Evolutionary conservation across 2,329 filamentous ascomycete genomes (phyloP), one percentile per base, ranked within the genome.

Genomic region (Ceratocystis destructans): DNA sequence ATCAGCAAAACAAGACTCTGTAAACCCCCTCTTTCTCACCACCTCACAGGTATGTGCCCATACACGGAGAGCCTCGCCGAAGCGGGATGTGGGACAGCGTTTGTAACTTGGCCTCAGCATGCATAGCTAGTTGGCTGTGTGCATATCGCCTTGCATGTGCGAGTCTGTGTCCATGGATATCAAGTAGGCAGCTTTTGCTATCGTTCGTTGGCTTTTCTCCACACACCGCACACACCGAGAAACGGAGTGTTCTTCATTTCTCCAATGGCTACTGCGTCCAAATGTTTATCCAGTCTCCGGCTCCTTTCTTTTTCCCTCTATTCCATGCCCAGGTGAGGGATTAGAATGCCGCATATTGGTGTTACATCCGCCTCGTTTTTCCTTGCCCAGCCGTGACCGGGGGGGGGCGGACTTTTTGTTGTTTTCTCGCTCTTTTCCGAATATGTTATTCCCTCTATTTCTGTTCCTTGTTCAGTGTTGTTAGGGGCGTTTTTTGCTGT

Each of bases 321-420:
- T 55, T 4, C 28, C 25, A 31, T 33, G 25, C 6, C 53, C 22
- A 57, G 53, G 25, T 28, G 28, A 31, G 53, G 53, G 12, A 31
- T 57, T 33, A 57, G 53, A 28, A 53, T 20, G 22, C 22, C n/a
- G 10, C 25, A 5, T 22, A n/a, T 15, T 57, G 53, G 53, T n/a
- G 53, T 57, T 57, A 57, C 53, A 57, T 57, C 53, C 53, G 53
- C 53, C 53, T 57, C 53, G 28, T 57, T 57, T 57, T 57, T 57
- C 53, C n/a, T 31, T 57, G 5, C 15, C 53, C 20, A n/a, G 20
- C 22, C 53, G 20, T 33, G 22, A 15, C 37, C 3, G 37, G 37
- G 37, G 37, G 37, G 37, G 33, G 37, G 37, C 8, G 10, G 33
- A 22, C 15, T 7, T 31, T 31, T 57, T 50, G 17, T n/a, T n/a